Evolutionary conservation across 1,139 yeast species (phyloP), one percentile per base, ranked within the genome.

Genomic region (Zygosaccharomyces pseudobailii): DNA sequence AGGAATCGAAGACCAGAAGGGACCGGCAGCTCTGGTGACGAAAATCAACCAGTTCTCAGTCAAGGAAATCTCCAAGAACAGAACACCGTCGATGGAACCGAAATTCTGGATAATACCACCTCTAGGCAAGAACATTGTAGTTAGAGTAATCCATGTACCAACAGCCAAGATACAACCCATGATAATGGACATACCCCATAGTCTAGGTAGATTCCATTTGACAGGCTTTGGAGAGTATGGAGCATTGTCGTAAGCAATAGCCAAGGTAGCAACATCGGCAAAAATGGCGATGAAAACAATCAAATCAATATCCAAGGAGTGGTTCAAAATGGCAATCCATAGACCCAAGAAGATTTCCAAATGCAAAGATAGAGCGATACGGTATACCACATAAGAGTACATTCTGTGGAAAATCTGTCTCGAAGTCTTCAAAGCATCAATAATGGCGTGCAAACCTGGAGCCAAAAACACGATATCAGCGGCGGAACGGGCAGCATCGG

Each of bases 371-470:
- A 87, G 77, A 71, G 96, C 96, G 71, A 87, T 87, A 79, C 95
- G 88, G 89, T 87, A 87, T 68, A 86, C 95, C 76, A 87, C 95
- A 74, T 87, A 87, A 66, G 96, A 81, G 80, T 87, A 86, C 95
- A 87, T 87, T 81, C 96, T 84, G 90, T 87, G 96, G 95, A 87
- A 87, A 84, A 87, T 87, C 76, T 87, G 95, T 78, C 96, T 80
- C 58, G 95, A 87, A 61, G 94, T 86, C 82, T 87, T 87, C 73
- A 87, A 78, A 68, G 95, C 95, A 77, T 87, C 95, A 74, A 87
- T 84, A 67, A 85, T 85, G 64, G 96, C 95, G 77, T 94, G 85
- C 71, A 87, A 80, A 85, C 96, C 96, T 61, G 95, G 95, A 63
- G 95, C 95, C 67, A 87, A 79, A 87, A 87, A 87, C 72, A 87